phyloP scores from a whole-genome alignment of 805 yeast genomes.

The Yarrowia keelungensis region DNA sequence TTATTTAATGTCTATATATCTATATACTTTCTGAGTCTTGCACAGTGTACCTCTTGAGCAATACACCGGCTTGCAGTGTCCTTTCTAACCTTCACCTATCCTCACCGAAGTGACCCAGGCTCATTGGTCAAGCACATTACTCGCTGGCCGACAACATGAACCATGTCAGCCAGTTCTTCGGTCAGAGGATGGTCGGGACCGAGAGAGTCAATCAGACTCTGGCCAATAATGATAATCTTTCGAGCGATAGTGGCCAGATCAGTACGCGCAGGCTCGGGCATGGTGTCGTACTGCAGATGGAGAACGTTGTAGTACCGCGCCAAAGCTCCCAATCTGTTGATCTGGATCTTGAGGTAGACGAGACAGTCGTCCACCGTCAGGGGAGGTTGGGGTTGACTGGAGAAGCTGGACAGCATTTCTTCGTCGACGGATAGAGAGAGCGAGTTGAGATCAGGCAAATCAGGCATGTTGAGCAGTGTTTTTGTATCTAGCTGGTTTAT shows the following conservation, averaged over 20 bases:
- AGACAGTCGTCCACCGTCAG: neutral
- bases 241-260: slow-evolving; percentile 1
- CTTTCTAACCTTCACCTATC: no score
- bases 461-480: neutral
- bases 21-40: no score
- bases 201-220: neutral
- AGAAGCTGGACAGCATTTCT: neutral
- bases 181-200: neutral
- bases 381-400: neutral
- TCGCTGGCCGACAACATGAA: slow-evolving; percentile 4
- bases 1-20: no score
- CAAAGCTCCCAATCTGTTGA: slow-evolving; percentile 6
- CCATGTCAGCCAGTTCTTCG: neutral
- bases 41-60: no score
- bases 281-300: slow-evolving; percentile 6
- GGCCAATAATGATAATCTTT: neutral
- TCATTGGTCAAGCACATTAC: neutral
- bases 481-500: neutral
- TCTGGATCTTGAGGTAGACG: slow-evolving; percentile 10
- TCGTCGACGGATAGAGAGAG: neutral
- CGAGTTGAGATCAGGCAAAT: neutral
- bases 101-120: neutral
- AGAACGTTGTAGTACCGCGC: slow-evolving; percentile 3
- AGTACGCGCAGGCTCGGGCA: slow-evolving; percentile 22
- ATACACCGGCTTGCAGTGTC: no score